A percentile compares a stretch with the other conserved stretches of the same genome.
Evolutionary conservation across 495 filamentous ascomycete genomes (phyloP).

Genomic region (Tuber umbilicatum): DNA sequence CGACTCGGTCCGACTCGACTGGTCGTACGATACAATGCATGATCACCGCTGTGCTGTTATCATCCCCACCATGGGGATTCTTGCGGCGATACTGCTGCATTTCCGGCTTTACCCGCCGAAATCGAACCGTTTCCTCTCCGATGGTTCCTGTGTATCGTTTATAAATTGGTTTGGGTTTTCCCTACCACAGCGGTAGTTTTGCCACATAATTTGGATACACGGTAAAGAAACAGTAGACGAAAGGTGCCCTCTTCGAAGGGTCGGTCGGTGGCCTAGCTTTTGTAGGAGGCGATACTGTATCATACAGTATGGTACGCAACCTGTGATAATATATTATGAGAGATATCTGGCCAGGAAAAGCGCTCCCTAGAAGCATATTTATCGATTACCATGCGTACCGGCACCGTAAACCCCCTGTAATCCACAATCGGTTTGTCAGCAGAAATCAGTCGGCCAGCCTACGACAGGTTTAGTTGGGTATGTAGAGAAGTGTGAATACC

Average conservation of each 20-base stretch:
- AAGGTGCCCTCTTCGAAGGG: neutral
- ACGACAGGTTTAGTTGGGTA: no score
- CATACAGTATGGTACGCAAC: neutral
- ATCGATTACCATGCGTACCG: neutral
- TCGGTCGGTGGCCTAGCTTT: neutral
- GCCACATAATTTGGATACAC: neutral
- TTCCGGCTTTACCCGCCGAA: neutral
- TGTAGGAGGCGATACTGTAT: neutral
- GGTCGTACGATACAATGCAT: neutral
- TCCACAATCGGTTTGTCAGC: no score
- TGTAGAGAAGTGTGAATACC: no score
- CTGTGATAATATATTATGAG: neutral
- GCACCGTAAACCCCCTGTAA: no score
- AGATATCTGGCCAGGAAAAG: neutral
- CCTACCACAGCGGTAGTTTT: neutral
- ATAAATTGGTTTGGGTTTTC: neutral
- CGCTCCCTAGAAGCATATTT: neutral
- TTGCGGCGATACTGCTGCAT: neutral
- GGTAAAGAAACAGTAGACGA: neutral
- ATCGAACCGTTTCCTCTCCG: neutral
- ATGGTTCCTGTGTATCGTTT: neutral
- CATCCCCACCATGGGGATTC: neutral
- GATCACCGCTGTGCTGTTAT: neutral
- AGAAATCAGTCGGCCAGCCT: no score
- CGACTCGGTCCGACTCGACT: neutral